Base-by-base conservation (phyloP, 371 early-diverging fungal species). In the Dinochytrium kinnereticum region DNA sequence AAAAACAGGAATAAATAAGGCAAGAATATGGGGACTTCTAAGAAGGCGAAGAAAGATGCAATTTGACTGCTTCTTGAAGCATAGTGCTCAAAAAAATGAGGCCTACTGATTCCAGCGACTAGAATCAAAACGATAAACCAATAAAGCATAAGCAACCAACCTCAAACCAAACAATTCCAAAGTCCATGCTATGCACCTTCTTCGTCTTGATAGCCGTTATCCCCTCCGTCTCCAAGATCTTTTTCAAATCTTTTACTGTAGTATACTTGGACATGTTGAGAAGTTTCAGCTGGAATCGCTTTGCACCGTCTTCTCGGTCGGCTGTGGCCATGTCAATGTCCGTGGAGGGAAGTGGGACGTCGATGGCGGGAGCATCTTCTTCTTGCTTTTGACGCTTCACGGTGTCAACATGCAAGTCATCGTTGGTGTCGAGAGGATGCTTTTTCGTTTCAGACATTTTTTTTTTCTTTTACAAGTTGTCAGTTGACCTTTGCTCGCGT, bases 101-200 rank as follows among this genome's bases (percentile, higher is more conserved):
- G n/a, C n/a, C n/a, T n/a, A n/a, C n/a, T n/a, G n/a, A n/a, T n/a
- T n/a, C n/a, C n/a, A n/a, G n/a, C n/a, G n/a, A n/a, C n/a, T n/a
- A n/a, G n/a, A n/a, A n/a, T n/a, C n/a, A n/a, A n/a, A n/a, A n/a
- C n/a, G n/a, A n/a, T n/a, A 49, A 36, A 31, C 24, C 0, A 1
- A 50, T 13, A 1, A 44, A 53, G 30, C 26, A 40, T 0, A 55
- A 21, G 34, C 19, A 15, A 59, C 81, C 59, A 75, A 87, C 87
- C n/a, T 84, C 78, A 64, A 86, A 79, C 37, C 78, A 81, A 2
- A 86, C 51, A 49, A 70, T 76, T n/a, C 78, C 87, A 71, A 78
- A 84, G 19, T 70, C 59, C 85, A 84, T 81, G 1, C 77, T 80
- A 36, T 86, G 87, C 10, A 85, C 85, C 59, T 87, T 88, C 59